phyloP scores from a whole-genome alignment of 257 asterid species.

The Jasminum sambac region DNA sequence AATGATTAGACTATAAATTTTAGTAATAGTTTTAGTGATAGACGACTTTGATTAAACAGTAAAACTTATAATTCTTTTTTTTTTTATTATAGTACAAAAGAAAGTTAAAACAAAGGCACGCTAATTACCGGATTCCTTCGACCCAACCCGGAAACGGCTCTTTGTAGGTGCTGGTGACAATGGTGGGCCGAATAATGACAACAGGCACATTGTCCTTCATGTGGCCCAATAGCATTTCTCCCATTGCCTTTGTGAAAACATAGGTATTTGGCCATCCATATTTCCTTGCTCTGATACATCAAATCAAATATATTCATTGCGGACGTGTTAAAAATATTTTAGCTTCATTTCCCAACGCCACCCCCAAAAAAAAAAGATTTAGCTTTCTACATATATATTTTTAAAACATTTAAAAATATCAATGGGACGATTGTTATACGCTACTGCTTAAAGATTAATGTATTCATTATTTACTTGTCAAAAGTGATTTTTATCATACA shows the following conservation, averaged over 20 bases:
- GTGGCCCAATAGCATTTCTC: constrained; percentile 64
- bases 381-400: too few relatives aligned
- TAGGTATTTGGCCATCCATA: constrained; percentile 91
- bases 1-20: too few relatives aligned
- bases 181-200: constrained; percentile 70
- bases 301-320: neutral
- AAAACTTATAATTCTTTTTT: neutral
- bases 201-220: constrained; percentile 46
- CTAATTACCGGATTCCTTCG: constrained; percentile 69
- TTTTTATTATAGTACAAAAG: neutral
- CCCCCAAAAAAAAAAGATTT: too few relatives aligned
- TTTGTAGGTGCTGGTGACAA: constrained; percentile 65
- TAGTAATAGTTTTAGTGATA: too few relatives aligned
- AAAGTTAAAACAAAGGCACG: neutral
- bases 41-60: too few relatives aligned
- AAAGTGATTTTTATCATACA: too few relatives aligned
- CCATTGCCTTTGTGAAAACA: constrained; percentile 83
- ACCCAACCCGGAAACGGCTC: constrained; percentile 93
- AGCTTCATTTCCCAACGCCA: too few relatives aligned
- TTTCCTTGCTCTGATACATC: constrained; percentile 50
- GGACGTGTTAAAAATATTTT: too few relatives aligned
- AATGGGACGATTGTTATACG: too few relatives aligned
- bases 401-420: too few relatives aligned
- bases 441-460: too few relatives aligned
- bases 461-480: too few relatives aligned